Conservation (phyloP, 257 asterid genomes). For the Fraxinus cuspidata region DNA sequence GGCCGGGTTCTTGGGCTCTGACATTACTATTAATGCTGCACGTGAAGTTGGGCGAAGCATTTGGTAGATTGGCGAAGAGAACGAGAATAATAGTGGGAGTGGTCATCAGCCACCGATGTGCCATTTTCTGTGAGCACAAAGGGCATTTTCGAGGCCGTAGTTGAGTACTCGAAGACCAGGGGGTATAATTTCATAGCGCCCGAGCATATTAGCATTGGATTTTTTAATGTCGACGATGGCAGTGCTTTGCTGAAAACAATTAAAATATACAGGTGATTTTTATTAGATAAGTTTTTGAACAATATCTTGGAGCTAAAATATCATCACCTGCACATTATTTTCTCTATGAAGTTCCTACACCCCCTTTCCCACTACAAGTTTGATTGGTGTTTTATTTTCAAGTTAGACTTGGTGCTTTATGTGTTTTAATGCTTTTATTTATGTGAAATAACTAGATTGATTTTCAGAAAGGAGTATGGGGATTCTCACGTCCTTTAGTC, state of each 20-base stretch:
- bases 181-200: constrained; percentile 90
- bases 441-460: too few relatives aligned
- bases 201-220: constrained; percentile 85
- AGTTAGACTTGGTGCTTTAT: too few relatives aligned
- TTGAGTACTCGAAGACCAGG: constrained; percentile 83
- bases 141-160: constrained; percentile 88
- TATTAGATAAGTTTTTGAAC: too few relatives aligned
- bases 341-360: too few relatives aligned
- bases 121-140: constrained; percentile 72
- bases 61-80: constrained; percentile 51
- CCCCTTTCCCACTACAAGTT: too few relatives aligned
- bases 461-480: too few relatives aligned
- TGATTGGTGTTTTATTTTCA: too few relatives aligned
- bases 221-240: constrained; percentile 92
- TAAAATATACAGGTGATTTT: too few relatives aligned
- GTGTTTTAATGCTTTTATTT: too few relatives aligned
- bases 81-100: constrained; percentile 25
- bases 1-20: constrained; percentile 76
- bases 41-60: constrained; percentile 74
- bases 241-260: constrained; percentile 31
- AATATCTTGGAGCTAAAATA: too few relatives aligned
- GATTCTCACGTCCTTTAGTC: constrained; percentile 44
- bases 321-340: too few relatives aligned
- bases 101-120: constrained; percentile 73
- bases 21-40: constrained; percentile 58